Percentiles rank a stretch among this genome's conserved stretches.
Evolutionary conservation across 1,139 yeast species (phyloP).

Genomic region (Kurtzmaniella quercitrusa): DNA sequence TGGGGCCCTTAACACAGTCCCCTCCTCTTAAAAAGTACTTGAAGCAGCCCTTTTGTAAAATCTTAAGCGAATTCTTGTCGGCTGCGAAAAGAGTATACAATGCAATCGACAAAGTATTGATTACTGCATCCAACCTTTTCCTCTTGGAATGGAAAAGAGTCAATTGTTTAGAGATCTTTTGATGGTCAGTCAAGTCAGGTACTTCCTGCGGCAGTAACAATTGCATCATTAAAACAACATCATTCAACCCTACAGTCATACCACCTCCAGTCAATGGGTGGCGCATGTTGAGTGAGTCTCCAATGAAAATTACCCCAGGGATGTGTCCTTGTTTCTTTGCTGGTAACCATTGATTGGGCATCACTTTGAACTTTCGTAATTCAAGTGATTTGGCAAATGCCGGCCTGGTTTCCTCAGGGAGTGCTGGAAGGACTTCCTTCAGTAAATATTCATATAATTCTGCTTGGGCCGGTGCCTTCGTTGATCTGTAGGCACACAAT

Average conservation of each 20-base stretch:
- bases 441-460: slow-evolving; percentile 60
- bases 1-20: slow-evolving; percentile 71
- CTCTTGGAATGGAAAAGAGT: slow-evolving; percentile 70
- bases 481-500: slow-evolving; percentile 79
- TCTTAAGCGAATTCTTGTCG: slow-evolving; percentile 55
- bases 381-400: slow-evolving; percentile 50
- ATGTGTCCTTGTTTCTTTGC: slow-evolving; percentile 61
- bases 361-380: slow-evolving; percentile 59
- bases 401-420: slow-evolving; percentile 65
- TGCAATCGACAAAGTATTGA: slow-evolving; percentile 88
- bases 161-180: slow-evolving; percentile 49
- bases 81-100: slow-evolving; percentile 90
- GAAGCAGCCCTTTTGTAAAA: slow-evolving; percentile 87
- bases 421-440: slow-evolving; percentile 56
- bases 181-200: slow-evolving; percentile 57
- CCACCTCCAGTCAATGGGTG: slow-evolving; percentile 99
- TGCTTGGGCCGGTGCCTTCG: slow-evolving; percentile 67
- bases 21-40: slow-evolving; percentile 83
- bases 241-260: slow-evolving; percentile 95
- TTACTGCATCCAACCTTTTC: slow-evolving; percentile 74
- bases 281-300: slow-evolving; percentile 96
- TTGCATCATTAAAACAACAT: slow-evolving; percentile 65
- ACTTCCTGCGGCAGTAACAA: slow-evolving; percentile 55
- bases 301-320: slow-evolving; percentile 80
- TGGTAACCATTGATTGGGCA: slow-evolving; percentile 92